phyloP scores from a whole-genome alignment of 768 basidiomycete species.

The Mycena alexandri region DNA sequence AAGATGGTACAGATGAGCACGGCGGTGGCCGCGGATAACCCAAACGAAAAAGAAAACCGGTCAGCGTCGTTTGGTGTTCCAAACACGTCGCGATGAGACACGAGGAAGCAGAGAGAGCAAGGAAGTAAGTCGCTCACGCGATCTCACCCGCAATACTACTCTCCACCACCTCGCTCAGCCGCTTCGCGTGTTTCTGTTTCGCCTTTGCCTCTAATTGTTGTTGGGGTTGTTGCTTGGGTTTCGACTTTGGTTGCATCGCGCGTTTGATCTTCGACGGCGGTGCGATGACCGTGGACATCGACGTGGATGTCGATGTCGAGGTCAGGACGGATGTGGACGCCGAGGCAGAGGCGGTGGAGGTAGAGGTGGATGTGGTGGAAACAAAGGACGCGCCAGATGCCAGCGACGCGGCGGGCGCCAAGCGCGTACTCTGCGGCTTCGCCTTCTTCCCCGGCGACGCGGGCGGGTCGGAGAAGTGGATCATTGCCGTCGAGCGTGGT shows the following conservation, averaged over 20 bases:
- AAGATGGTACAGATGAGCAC: too few species aligned
- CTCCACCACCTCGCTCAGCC: constrained; percentile 34
- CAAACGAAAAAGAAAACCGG: not conserved
- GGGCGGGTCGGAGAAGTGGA: constrained; percentile 23
- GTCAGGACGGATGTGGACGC: constrained; percentile 1
- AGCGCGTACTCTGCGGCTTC: constrained; percentile 31
- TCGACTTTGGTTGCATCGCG: constrained; percentile 35
- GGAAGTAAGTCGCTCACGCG: constrained; percentile 2
- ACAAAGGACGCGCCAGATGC: too few species aligned
- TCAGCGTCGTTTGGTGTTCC: too few species aligned
- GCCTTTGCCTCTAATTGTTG: too few species aligned
- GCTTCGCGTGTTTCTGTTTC: constrained; percentile 26
- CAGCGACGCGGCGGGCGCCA: constrained; percentile 23
- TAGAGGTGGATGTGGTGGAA: constrained; percentile 23
- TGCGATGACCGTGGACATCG: constrained; percentile 23
- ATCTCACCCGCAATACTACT: constrained; percentile 35
- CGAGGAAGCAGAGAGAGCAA: too few species aligned
- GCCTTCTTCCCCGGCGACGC: constrained; percentile 29
- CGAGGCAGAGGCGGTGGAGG: constrained; percentile 18
- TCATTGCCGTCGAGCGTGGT: constrained; percentile 12
- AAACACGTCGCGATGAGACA: too few species aligned
- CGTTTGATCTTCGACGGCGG: constrained; percentile 33
- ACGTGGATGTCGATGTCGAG: constrained; percentile 14
- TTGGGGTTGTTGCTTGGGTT: constrained; percentile 14
- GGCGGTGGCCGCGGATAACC: not conserved